Evolutionary conservation across 2,329 filamentous ascomycete genomes (phyloP).

Genomic region (Diatrype stigma): DNA sequence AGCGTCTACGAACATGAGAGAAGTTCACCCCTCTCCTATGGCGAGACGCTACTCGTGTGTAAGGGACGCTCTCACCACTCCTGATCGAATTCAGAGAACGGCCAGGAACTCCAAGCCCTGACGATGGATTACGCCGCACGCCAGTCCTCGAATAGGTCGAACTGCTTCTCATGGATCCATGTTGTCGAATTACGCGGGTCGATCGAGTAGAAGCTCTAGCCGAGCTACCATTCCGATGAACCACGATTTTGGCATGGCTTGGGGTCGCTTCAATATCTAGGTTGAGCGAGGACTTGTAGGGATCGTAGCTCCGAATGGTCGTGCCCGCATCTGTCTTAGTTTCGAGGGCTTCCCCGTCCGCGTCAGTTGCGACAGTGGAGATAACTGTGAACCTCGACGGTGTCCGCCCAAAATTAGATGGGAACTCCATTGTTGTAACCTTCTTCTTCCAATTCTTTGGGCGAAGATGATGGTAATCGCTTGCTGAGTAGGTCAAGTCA

Average conservation of each 20-base stretch:
- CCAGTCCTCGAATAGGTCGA: slow-evolving; percentile 25
- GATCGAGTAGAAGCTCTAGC: slow-evolving; percentile 21
- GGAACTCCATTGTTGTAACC: slow-evolving; percentile 58
- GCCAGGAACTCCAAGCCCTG: slow-evolving; percentile 30
- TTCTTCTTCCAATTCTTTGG: slow-evolving; percentile 55
- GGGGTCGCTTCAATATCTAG: slow-evolving; percentile 41
- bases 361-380: slow-evolving; percentile 49
- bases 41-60: slow-evolving; percentile 39
- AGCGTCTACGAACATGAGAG: slow-evolving; percentile 40
- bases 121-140: slow-evolving; percentile 24
- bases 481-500: slow-evolving; percentile 76
- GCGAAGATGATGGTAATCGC: slow-evolving; percentile 81
- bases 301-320: slow-evolving; percentile 70
- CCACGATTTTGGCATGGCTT: slow-evolving; percentile 62
- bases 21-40: slow-evolving; percentile 54
- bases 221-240: slow-evolving; percentile 53
- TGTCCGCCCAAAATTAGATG: slow-evolving; percentile 44
- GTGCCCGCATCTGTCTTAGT: slow-evolving; percentile 32
- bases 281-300: slow-evolving; percentile 66
- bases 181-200: slow-evolving; percentile 27
- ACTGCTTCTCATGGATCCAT: slow-evolving; percentile 29
- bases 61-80: slow-evolving; percentile 37
- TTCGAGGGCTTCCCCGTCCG: slow-evolving; percentile 38
- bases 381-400: slow-evolving; percentile 63
- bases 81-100: slow-evolving; percentile 49